Evolutionary conservation across 805 yeast genomes (phyloP).

Genomic region (Sugiyamaella floridensis): DNA sequence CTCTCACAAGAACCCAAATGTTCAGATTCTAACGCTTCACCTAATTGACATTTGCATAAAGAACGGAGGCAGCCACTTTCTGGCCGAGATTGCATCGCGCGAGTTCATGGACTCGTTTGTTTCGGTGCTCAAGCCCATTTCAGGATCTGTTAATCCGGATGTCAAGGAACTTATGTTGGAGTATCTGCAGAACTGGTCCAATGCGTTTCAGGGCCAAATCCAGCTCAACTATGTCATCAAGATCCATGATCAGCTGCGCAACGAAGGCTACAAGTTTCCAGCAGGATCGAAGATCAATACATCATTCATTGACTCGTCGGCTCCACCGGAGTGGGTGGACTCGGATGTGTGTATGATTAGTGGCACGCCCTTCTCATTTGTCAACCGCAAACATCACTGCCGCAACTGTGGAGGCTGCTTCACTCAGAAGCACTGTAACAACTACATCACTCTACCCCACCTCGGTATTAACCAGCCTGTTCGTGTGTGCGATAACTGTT

Average conservation of each 20-base stretch:
- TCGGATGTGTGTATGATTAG: constrained; percentile 94
- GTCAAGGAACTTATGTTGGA: constrained; percentile 57
- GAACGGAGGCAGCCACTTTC: constrained; percentile 84
- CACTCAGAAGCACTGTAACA: constrained; percentile 78
- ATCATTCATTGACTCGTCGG: constrained; percentile 72
- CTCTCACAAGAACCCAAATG: constrained; percentile 68
- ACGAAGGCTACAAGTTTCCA: constrained; percentile 64
- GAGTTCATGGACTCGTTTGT: constrained; percentile 81
- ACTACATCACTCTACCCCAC: constrained; percentile 63
- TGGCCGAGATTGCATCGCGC: constrained; percentile 68
- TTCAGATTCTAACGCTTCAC: constrained; percentile 66
- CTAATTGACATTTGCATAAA: constrained; percentile 82
- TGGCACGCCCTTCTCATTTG: constrained; percentile 66
- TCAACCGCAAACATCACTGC: constrained; percentile 93
- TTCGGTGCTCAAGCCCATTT: constrained; percentile 31
- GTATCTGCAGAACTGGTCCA: constrained; percentile 69
- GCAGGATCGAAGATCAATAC: constrained; percentile 34
- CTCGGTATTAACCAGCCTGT: constrained; percentile 85
- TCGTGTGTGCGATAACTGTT: constrained; percentile 89
- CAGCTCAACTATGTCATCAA: constrained; percentile 59
- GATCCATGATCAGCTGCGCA: constrained; percentile 51
- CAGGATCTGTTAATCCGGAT: constrained; percentile 37
- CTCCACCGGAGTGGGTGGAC: constrained; percentile 98
- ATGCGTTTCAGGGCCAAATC: constrained; percentile 60
- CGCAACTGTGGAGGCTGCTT: constrained; percentile 95